Base-by-base conservation (phyloP, 805 yeast species). In the Kazachstania viticola region DNA sequence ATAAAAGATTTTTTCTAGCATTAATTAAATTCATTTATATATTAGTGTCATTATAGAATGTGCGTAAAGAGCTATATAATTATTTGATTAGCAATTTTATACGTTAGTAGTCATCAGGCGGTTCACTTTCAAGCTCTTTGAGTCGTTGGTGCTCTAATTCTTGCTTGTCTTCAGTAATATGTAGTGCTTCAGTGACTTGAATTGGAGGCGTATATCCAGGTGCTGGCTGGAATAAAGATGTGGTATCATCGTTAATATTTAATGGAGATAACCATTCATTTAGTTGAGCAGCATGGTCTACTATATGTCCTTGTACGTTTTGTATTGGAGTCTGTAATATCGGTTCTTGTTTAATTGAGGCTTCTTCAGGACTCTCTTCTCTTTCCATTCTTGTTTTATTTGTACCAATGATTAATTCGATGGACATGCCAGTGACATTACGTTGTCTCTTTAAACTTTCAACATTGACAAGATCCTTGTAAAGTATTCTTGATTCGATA, bases 381-480 rank as follows among this genome's bases (percentile, higher is more conserved):
- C n/a, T 16, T n/a, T 27, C 25, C 17, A 14, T n/a, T 12, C 36
- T 26, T 7, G 40, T 37, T 40, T 88, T 61, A 43, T 72, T 78
- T 0, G 94, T 84, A 3, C 96, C 96, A 17, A 85, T 67, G 15
- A 82, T 64, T 2, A 84, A 69, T 52, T 81, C 94, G 2, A 83
- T 71, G 31, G 85, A 81, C 48, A 83, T 59, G n/a, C 83, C 82
- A 5, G 85, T 62, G 14, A 84, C 84, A 48, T 85, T 81, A 43
- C 75, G 75, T 60, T 74, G 67, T 35, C 84, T 61, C 52, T 82
- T 83, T 47, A 79, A 63, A 45, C 69, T 70, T 56, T 84, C 95
- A 4, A 88, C 88, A 51, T 85, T 84, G 34, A 82, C 69, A 54
- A 78, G 75, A 34, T 55, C 58, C 25, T 46, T 39, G 35, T 40